Base-by-base conservation (phyloP, 306 rosid species). In the Vachellia collinsii region DNA sequence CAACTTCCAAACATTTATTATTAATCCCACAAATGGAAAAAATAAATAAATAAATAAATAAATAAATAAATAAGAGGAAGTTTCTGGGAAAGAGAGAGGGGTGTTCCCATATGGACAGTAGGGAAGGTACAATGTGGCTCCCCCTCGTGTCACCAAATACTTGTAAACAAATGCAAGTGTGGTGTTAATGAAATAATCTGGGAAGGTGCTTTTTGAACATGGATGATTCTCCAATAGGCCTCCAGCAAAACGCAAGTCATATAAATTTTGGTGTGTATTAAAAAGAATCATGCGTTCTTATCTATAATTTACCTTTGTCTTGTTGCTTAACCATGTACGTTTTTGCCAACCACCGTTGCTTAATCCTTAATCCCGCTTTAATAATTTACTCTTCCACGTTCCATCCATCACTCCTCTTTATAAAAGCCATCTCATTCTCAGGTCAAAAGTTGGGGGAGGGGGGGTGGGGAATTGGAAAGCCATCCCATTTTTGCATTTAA, bases 51-150 rank as follows among this genome's bases (percentile, higher is more conserved):
- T 17, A 39, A 0, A 2, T 0, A 48, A 16, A 11, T 12, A 14
- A 42, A 5, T 0, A 6, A 22, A 20, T 25, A 3, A 23, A 64
- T 2, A 39, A 72, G 39, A 70, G 79, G 80, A 81, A 79, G 82
- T 44, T 78, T 87, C 82, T n/a, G 6, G 76, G 75, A 83, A 87
- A 74, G 68, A 79, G 68, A 79, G 25, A 13, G 81, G 44, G 64
- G 47, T 77, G 36, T 48, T 74, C 77, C 70, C 74, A 48, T 70
- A 82, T 81, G 86, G 87, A 38, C 81, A 77, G 74, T 61, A 59
- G 58, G n/a, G 0, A 25, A 48, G 23, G 62, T 77, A 48, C 3
- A 56, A 3, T 81, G 77, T 85, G 85, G 64, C 47, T 51, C 74
- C 71, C 83, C 80, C 23, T 75, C 48, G 37, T 48, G 83, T 76